phyloP scores from a whole-genome alignment of 441 rosid species.

The Adansonia rubrostipa region DNA sequence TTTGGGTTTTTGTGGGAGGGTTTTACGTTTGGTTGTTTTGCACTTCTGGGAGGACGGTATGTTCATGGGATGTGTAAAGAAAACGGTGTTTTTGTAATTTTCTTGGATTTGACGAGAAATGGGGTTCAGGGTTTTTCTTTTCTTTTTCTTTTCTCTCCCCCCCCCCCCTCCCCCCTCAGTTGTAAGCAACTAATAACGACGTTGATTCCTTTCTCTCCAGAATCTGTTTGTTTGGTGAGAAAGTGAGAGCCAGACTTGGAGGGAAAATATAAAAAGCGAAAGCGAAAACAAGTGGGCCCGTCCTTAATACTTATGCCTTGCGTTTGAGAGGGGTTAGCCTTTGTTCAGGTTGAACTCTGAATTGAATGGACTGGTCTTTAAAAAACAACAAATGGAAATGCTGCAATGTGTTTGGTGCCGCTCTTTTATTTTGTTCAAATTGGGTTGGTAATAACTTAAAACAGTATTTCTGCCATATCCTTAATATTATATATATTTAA shows the following conservation, averaged over 20 bases:
- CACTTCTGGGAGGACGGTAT: not conserved
- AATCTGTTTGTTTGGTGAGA: constrained; percentile 2
- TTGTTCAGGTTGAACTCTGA: no score
- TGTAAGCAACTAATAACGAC: not conserved
- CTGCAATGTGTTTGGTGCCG: no score
- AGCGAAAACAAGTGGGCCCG: not conserved
- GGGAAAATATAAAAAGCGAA: not conserved
- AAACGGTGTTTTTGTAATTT: not conserved
- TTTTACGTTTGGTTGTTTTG: not conserved
- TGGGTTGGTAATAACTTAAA: no score
- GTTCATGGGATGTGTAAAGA: not conserved
- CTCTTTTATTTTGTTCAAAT: no score
- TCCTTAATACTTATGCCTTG: no score
- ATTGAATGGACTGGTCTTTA: no score
- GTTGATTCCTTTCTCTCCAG: not conserved
- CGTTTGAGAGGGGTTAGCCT: no score
- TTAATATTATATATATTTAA: no score
- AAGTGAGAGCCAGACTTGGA: not conserved
- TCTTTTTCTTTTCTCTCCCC: no score
- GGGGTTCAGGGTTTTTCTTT: not conserved
- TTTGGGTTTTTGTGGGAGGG: constrained; percentile 1
- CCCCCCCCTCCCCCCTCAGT: no score
- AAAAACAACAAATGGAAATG: no score
- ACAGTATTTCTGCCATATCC: no score
- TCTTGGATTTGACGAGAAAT: not conserved